These are phyloP conservation scores for Bifiguratus adelaidae DNA, from an alignment of 192 early-diverging fungal genomes.

Conservation along the genomic window DNA sequence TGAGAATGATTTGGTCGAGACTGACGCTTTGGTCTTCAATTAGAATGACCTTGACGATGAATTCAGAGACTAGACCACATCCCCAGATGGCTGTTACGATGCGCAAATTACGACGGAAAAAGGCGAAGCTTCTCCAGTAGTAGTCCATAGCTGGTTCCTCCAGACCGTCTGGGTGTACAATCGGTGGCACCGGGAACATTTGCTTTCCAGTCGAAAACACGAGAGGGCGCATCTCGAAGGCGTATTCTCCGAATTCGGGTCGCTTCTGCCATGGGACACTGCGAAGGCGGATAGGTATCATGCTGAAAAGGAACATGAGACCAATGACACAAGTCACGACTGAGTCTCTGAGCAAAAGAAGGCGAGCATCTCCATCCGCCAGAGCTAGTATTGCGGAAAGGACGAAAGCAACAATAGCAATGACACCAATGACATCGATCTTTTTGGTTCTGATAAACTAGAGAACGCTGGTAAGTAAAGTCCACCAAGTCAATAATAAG, in stretches of 20 bases:
- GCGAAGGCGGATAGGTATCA: conserved; percentile 22
- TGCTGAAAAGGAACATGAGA: conserved; percentile 18
- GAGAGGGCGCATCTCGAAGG: conserved; percentile 18
- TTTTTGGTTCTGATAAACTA: conserved; percentile 10
- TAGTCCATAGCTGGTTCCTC: conserved; percentile 17
- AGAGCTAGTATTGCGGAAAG: conserved; percentile 19
- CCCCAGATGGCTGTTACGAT: conserved; percentile 19
- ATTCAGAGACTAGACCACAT: conserved; percentile 18
- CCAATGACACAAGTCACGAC: conserved; percentile 16
- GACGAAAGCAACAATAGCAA: conserved; percentile 23
- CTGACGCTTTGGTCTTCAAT: conserved; percentile 15
- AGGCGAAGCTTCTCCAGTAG: conserved; percentile 16
- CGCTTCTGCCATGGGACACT: no score
- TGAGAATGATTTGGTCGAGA: conserved; percentile 24
- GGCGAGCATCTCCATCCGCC: conserved; percentile 13
- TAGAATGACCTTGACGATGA: conserved; percentile 23
- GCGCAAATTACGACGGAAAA: conserved; percentile 8
- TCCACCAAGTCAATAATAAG: no score
- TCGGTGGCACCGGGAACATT: conserved; percentile 13
- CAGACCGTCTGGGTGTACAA: conserved; percentile 11
- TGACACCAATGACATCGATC: conserved; percentile 18
- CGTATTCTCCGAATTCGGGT: no score
- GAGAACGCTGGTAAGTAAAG: no score
- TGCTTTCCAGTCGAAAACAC: conserved; percentile 13
- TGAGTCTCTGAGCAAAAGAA: conserved; percentile 28